Evolutionary conservation across 352 stramenopile species (phyloP), one percentile per base, ranked within the genome.

Genomic region (Thalassiosira sp.): DNA sequence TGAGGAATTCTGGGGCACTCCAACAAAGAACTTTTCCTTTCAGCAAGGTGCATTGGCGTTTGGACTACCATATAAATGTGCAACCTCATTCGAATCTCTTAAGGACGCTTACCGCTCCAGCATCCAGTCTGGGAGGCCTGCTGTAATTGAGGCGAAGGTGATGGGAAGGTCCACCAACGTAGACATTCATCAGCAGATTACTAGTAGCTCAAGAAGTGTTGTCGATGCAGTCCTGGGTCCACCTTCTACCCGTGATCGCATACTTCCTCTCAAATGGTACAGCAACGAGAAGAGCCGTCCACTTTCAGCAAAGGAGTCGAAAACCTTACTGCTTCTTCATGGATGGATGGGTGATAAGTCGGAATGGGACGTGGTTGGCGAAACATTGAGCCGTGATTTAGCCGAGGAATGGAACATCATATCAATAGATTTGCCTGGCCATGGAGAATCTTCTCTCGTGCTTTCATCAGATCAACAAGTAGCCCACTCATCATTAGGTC

Each of bases 1-100:
- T 59, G 84, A 91, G 42, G 82, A 93, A 58, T 93, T 81, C 52
- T 93, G 89, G 75, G 84, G 84, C 6, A 93, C 88, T 63, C 85
- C 85, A 37, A 93, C 88, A 5, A 82, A 79, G 57, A 78, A 77
- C 7, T 88, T 93, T 40, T 87, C 77, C 15, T 93, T 91, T 42
- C 25, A 82, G 37, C 76, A 85, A 71, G 79, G 59, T 3, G 72
- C 74, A 51, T 46, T 79, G 37, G 85, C 83, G 13, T 91, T 93
- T 56, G 85, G 83, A 15, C 48, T 91, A 22, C n/a, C 53, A 15
- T 90, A 79, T 49, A 56, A 60, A 42, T 53, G 43, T 60, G 85
- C 74, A 64, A 51, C 49, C 22, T 74, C 74, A 24, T 83, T 75
- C 18, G 45, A 72, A 20, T 25, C 25, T 11, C 85, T 92, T 48